A percentile compares a stretch with the other conserved stretches of the same genome.
Conservation (phyloP, 1,284 basidiomycete genomes). For the Trichosporon sp. region DNA sequence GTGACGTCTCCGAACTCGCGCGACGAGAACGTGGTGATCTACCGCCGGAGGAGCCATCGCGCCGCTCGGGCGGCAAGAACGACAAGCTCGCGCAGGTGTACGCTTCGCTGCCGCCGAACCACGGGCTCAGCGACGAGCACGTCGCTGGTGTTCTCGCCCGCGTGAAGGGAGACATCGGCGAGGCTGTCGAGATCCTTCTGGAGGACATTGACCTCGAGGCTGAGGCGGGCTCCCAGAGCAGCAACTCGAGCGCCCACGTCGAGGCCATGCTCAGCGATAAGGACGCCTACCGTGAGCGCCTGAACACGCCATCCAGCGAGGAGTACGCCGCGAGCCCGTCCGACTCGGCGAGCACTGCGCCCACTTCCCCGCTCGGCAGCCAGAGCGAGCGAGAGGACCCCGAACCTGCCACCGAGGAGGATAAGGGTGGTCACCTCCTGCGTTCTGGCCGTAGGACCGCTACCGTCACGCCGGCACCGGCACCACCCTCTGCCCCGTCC, state of each 20-base stretch:
- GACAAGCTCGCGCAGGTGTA: slow-evolving; percentile 35
- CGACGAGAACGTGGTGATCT: slow-evolving; percentile 36
- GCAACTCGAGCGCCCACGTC: slow-evolving; percentile 17
- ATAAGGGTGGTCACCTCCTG: slow-evolving; percentile 17
- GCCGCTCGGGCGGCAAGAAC: slow-evolving; percentile 8
- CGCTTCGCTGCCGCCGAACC: slow-evolving; percentile 42
- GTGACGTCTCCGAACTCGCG: slow-evolving; percentile 45
- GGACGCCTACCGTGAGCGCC: slow-evolving; percentile 24
- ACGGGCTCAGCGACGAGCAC: slow-evolving; percentile 34
- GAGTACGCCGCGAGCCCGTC: slow-evolving; percentile 18
- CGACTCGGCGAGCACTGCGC: slow-evolving; percentile 26
- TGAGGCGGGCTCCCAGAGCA: slow-evolving; percentile 23
- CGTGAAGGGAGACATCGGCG: slow-evolving; percentile 45
- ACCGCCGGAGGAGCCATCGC: slow-evolving; percentile 13
- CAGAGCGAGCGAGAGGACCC: slow-evolving; percentile 22
- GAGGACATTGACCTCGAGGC: slow-evolving; percentile 41
- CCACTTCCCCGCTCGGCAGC: slow-evolving; percentile 25
- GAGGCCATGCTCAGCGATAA: slow-evolving; percentile 20
- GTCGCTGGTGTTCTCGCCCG: slow-evolving; percentile 39
- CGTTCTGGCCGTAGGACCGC: slow-evolving; percentile 12
- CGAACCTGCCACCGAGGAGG: not conserved
- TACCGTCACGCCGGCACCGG: not conserved
- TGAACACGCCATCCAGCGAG: slow-evolving; percentile 22
- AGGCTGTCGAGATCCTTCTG: slow-evolving; percentile 48
- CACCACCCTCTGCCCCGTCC: not conserved